Percentiles rank a stretch among this genome's conserved stretches.
Evolutionary conservation across 192 early-diverging fungal genomes (phyloP).

Genomic region (Helicostylum pulchrum): DNA sequence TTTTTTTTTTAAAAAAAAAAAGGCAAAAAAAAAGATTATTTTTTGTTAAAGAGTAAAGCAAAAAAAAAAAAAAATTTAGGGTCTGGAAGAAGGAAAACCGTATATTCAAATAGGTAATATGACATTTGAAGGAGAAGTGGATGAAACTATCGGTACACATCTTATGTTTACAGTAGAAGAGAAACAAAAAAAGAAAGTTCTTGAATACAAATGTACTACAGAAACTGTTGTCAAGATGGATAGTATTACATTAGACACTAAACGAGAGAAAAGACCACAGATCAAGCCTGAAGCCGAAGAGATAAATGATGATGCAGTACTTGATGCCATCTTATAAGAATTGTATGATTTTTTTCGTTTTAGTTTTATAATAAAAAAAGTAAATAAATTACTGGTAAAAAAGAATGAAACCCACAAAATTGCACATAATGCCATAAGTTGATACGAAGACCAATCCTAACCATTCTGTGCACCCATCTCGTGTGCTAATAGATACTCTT

Average conservation of each 20-base stretch:
- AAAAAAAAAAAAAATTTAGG: neutral
- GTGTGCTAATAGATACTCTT: conserved; percentile 22
- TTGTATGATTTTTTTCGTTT: conserved; percentile 5
- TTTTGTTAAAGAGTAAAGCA: too few species aligned
- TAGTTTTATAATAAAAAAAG: conserved; percentile 17
- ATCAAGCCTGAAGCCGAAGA: neutral
- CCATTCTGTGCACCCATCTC: conserved; percentile 27
- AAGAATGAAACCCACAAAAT: conserved; percentile 23
- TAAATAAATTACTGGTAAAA: too few species aligned
- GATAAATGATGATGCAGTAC: neutral
- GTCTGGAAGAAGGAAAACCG: neutral
- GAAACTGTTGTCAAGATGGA: neutral
- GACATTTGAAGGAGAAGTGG: conserved; percentile 10
- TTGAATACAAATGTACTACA: neutral
- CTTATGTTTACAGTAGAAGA: conserved; percentile 13
- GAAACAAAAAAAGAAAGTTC: neutral
- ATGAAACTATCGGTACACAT: conserved; percentile 13
- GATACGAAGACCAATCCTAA: conserved; percentile 21
- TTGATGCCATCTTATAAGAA: neutral
- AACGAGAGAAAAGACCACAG: neutral
- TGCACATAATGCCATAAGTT: conserved; percentile 22
- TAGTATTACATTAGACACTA: neutral
- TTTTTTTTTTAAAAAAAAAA: neutral
- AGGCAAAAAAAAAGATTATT: neutral
- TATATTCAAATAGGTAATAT: conserved; percentile 6